Conservation (phyloP, 805 yeast species). For the Kodamaea fukazawae region DNA sequence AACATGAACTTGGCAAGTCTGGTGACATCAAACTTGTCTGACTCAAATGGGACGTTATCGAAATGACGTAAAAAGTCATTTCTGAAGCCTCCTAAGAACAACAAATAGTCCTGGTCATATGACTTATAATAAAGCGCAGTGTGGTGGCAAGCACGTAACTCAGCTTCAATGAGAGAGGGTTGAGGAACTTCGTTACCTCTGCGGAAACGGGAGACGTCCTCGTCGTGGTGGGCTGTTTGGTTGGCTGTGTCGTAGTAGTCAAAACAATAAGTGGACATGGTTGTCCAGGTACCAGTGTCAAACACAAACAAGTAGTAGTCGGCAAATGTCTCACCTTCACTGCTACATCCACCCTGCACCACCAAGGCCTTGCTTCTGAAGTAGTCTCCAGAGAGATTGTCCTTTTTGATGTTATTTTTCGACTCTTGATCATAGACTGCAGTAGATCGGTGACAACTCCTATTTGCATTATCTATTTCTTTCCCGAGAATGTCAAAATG, state of each 20-base stretch:
- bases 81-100: conserved; percentile 40
- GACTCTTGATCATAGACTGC: not conserved
- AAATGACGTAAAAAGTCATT: conserved; percentile 35
- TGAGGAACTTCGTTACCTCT: conserved; percentile 24
- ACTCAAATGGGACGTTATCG: conserved; percentile 9
- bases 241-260: conserved; percentile 26
- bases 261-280: conserved; percentile 31
- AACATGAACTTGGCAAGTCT: conserved; percentile 30
- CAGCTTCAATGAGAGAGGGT: conserved; percentile 37
- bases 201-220: conserved; percentile 19
- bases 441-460: not conserved
- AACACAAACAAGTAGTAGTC: conserved; percentile 35
- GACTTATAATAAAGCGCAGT: conserved; percentile 31
- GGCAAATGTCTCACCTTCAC: conserved; percentile 25
- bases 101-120: conserved; percentile 32
- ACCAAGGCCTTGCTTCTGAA: conserved; percentile 30
- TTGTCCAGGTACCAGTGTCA: conserved; percentile 33
- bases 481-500: conserved; percentile 8
- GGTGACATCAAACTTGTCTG: conserved; percentile 35
- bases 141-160: conserved; percentile 42
- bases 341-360: conserved; percentile 42
- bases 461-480: no score
- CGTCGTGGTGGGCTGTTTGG: conserved; percentile 27
- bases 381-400: conserved; percentile 11
- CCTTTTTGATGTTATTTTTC: conserved; percentile 7